phyloP scores from a whole-genome alignment of 108 stramenopile species.

The Nannochloropsis granulata region DNA sequence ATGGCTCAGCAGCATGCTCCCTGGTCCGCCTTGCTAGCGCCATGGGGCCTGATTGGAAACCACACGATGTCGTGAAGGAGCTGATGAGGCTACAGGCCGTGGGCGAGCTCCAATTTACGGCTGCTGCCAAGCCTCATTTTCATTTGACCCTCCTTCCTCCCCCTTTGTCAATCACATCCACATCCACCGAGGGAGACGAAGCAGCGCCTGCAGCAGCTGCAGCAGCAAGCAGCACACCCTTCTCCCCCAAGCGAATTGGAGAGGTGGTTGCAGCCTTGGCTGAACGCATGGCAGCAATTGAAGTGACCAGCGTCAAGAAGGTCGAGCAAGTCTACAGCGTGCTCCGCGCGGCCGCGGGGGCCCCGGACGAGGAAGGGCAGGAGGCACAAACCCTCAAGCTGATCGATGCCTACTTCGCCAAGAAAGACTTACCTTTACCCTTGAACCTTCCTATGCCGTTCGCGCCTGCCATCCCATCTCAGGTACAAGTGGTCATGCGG shows the following conservation, averaged over 20 bases:
- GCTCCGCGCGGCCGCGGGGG: not conserved
- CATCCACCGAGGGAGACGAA: not conserved
- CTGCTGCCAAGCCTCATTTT: not conserved
- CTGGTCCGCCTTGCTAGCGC: not conserved
- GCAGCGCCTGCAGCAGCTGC: not conserved
- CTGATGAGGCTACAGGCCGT: not conserved
- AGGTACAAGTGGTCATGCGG: not conserved
- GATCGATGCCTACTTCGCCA: not conserved
- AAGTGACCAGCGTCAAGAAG: slow-evolving; percentile 6
- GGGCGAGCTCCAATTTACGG: not conserved
- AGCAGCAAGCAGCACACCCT: not conserved
- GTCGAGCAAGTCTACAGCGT: not conserved
- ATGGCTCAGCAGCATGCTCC: slow-evolving; percentile 11
- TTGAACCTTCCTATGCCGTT: not conserved
- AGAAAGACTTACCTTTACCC: not conserved
- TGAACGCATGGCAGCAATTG: not conserved
- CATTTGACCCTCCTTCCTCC: not conserved
- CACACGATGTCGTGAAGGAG: not conserved
- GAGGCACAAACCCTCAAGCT: not conserved
- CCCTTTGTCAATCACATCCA: not conserved
- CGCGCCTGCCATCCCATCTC: not conserved
- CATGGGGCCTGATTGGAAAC: not conserved
- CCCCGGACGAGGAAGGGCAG: not conserved
- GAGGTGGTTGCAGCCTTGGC: not conserved
- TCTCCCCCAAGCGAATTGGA: not conserved